Percentiles rank a stretch among this genome's conserved stretches.
phyloP scores from a whole-genome alignment of 2,329 filamentous ascomycete genomes.

The Phyllosticta capitalensis region DNA sequence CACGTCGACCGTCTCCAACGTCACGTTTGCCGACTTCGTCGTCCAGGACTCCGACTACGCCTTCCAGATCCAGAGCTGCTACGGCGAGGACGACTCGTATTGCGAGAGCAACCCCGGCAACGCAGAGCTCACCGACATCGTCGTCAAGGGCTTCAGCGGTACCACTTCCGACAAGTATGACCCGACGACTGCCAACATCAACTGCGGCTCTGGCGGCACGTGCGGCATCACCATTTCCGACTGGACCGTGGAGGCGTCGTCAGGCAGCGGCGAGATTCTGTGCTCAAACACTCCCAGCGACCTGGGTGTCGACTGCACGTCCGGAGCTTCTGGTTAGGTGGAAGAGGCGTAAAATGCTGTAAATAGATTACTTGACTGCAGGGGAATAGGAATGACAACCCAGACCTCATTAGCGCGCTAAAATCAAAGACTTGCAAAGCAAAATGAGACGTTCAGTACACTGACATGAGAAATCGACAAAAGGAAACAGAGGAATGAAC shows the following conservation, averaged over 20 bases:
- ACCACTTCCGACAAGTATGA: conserved; percentile 39
- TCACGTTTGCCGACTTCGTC: conserved; percentile 32
- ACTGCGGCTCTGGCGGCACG: conserved; percentile 1
- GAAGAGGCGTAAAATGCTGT: neutral
- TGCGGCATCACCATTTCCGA: conserved; percentile 3
- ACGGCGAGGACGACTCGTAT: conserved; percentile 15
- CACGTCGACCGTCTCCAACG: conserved; percentile 30
- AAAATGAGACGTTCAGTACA: neutral
- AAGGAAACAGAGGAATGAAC: neutral
- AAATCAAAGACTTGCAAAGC: neutral
- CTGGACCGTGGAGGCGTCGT: conserved; percentile 4
- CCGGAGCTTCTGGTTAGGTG: conserved; percentile 5
- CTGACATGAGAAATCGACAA: neutral
- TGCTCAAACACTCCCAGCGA: conserved; percentile 3
- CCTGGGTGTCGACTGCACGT: conserved; percentile 3
- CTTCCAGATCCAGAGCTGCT: conserved; percentile 39
- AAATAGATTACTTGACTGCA: neutral
- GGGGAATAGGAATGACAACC: neutral
- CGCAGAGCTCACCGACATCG: conserved; percentile 1
- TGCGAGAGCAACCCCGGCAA: conserved; percentile 4
- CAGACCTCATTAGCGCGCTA: neutral
- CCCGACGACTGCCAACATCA: conserved; percentile 19
- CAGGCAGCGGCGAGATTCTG: conserved; percentile 2
- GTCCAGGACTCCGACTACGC: conserved; percentile 34
- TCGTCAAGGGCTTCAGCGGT: conserved; percentile 46